These are phyloP conservation scores for Cordyceps javanica DNA, from an alignment of 2,329 filamentous ascomycete species.

Conservation along the genomic window DNA sequence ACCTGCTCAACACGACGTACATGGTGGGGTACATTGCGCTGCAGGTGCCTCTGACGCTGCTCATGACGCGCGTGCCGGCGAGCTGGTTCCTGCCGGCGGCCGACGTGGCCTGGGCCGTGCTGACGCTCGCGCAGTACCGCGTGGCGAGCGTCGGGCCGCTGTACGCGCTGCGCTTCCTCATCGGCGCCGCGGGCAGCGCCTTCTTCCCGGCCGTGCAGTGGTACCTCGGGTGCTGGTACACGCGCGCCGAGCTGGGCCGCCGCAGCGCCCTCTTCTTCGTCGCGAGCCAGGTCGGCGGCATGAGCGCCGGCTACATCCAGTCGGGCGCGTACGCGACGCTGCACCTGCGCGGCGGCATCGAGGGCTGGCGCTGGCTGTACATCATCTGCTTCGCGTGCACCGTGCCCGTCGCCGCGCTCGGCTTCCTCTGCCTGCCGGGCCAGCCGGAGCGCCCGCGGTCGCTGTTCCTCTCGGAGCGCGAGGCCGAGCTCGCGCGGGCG, in stretches of 20 bases:
- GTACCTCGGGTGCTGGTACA: slow-evolving; percentile 37
- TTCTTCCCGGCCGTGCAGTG: slow-evolving; percentile 29
- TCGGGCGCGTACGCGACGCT: slow-evolving; percentile 32
- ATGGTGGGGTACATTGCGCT: slow-evolving; percentile 17
- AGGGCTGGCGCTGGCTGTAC: slow-evolving; percentile 41
- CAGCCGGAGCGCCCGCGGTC: slow-evolving; percentile 23
- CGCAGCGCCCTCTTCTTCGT: slow-evolving; percentile 35
- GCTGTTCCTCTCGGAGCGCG: slow-evolving; percentile 21
- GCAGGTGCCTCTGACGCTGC: slow-evolving; percentile 16
- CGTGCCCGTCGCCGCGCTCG: slow-evolving; percentile 25
- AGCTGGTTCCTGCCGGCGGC: slow-evolving; percentile 24
- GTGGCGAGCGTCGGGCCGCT: slow-evolving; percentile 27
- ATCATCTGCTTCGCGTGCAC: slow-evolving; percentile 35
- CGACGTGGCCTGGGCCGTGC: slow-evolving; percentile 24
- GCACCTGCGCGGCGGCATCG: slow-evolving; percentile 28
- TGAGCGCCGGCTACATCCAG: slow-evolving; percentile 39
- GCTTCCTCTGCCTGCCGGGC: slow-evolving; percentile 28
- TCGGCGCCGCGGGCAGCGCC: slow-evolving; percentile 30
- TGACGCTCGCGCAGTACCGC: slow-evolving; percentile 19
- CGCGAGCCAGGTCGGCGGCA: slow-evolving; percentile 35
- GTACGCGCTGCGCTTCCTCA: slow-evolving; percentile 34
- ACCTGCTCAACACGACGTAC: slow-evolving; percentile 36
- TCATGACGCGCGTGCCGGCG: slow-evolving; percentile 19
- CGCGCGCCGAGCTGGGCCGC: slow-evolving; percentile 31
- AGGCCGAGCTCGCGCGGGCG: slow-evolving; percentile 23